Base-by-base conservation (phyloP, 2,329 filamentous ascomycete genomes). In the Aspergillus niger region DNA sequence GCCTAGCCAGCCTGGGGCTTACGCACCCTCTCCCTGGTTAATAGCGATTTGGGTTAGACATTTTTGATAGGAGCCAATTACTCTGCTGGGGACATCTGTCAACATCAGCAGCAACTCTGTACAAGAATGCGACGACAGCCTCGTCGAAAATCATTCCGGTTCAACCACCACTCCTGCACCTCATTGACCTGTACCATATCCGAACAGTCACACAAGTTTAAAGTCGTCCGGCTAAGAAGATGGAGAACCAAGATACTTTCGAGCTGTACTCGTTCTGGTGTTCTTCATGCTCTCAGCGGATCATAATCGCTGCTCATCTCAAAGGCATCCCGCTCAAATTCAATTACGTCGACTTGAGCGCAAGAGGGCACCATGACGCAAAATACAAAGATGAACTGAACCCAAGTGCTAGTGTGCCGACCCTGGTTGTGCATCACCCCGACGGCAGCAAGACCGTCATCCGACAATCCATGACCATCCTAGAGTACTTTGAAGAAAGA, bases 401-500 rank as follows among this genome's bases (percentile, higher is more conserved):
- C 26, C 53, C 53, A 20, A 55, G 39, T 32, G 26, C 10, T 32
- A 47, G 39, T 17, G 20, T 55, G 3, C 53, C 53, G 11, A 44
- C 43, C 7, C 11, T 55, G 10, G 41, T 55, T 10, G 30, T 55
- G 24, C 41, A 41, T 10, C 39, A 55, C 39, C 22, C 36, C 8
- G 20, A 13, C 10, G 39, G 39, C 39, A 32, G n/a, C 10, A 44
- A 55, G 17, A 55, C 53, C 26, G 36, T 55, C 26, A 43, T 55
- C 24, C 15, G 39, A 13, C 53, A 55, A 32, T 55, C 53, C 39
- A 41, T 55, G 24, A 43, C 24, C 3, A 55, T 55, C 20, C 39
- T 55, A 13, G 53, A 55, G 36, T 55, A 55, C 41, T 41, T 55
- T 5, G 53, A 55, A 10, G 53, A 55, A 22, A 11, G 32, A n/a